phyloP scores from a whole-genome alignment of 2,329 filamentous ascomycete species.

The Lachnum nothofagi region DNA sequence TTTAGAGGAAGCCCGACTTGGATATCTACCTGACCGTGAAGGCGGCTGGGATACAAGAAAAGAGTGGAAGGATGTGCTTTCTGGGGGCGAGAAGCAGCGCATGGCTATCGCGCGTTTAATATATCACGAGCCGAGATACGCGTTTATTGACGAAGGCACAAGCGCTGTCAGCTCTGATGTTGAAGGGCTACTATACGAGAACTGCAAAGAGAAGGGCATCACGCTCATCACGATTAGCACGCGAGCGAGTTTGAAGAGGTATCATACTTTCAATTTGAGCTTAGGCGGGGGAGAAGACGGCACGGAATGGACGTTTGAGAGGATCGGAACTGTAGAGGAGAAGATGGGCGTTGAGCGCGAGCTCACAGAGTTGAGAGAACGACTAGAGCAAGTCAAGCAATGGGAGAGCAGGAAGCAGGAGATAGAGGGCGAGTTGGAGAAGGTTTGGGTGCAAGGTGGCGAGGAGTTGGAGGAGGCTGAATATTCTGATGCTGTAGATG shows the following conservation, averaged over 20 bases:
- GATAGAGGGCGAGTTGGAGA: slow-evolving; percentile 73
- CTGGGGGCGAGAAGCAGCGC: slow-evolving; percentile 92
- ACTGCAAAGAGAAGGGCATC: slow-evolving; percentile 86
- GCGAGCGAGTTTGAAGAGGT: slow-evolving; percentile 87
- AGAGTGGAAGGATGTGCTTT: slow-evolving; percentile 98
- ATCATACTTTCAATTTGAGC: slow-evolving; percentile 86
- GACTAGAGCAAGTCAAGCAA: slow-evolving; percentile 72
- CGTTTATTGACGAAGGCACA: slow-evolving; percentile 92
- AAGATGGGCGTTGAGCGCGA: slow-evolving; percentile 92
- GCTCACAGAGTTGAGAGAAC: slow-evolving; percentile 74
- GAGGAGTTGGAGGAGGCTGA: slow-evolving; percentile 19
- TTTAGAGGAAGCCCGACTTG: slow-evolving; percentile 77
- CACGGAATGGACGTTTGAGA: slow-evolving; percentile 87
- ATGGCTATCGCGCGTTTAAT: slow-evolving; percentile 85
- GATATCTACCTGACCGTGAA: slow-evolving; percentile 85
- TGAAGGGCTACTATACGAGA: slow-evolving; percentile 88
- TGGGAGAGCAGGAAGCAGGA: slow-evolving; percentile 75
- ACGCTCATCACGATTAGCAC: slow-evolving; percentile 96
- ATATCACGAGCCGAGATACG: slow-evolving; percentile 92
- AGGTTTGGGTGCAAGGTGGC: slow-evolving; percentile 33
- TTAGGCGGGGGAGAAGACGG: slow-evolving; percentile 75
- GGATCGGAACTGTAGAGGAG: slow-evolving; percentile 88
- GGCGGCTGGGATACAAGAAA: slow-evolving; percentile 96
- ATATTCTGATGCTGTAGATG: slow-evolving; percentile 10
- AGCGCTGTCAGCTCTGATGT: slow-evolving; percentile 92